phyloP scores from a whole-genome alignment of 2,329 filamentous ascomycete genomes.

The Penicillium paneum region DNA sequence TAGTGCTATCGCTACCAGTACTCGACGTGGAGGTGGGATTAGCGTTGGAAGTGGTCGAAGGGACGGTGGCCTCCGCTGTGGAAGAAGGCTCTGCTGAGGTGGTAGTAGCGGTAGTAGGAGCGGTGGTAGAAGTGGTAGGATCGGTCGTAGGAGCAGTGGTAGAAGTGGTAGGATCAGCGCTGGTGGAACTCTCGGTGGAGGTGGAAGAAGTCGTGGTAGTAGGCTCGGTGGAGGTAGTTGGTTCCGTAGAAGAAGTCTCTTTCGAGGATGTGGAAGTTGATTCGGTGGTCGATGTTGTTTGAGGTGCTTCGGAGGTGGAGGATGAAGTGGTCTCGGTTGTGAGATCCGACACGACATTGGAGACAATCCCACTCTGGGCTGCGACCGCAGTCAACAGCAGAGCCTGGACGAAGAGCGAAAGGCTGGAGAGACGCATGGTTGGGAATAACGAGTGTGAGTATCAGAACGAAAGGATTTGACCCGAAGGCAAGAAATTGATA shows the following conservation, averaged over 20 bases:
- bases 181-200: neutral
- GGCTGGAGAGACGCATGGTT: conserved; percentile 32
- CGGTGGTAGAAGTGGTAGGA: conserved; percentile 1
- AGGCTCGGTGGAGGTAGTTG: conserved; percentile 14
- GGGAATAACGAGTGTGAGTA: conserved; percentile 2
- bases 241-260: conserved; percentile 7
- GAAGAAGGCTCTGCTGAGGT: conserved; percentile 16
- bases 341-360: conserved; percentile 14
- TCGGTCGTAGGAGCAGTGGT: too few species aligned
- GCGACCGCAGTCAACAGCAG: conserved; percentile 34
- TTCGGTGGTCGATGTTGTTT: conserved; percentile 13
- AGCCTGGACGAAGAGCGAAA: conserved; percentile 34
- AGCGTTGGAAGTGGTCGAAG: conserved; percentile 15
- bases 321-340: conserved; percentile 14
- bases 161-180: neutral
- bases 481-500: conserved; percentile 7
- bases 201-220: conserved; percentile 1
- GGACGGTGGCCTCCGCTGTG: conserved; percentile 13
- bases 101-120: conserved; percentile 6
- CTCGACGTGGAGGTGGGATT: conserved; percentile 11
- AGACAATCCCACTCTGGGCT: conserved; percentile 27
- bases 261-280: conserved; percentile 14
- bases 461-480: conserved; percentile 6
- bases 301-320: neutral
- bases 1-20: conserved; percentile 13